Evolutionary conservation across 106 monocot species (phyloP).

Genomic region (Alisma plantagoaquatica): DNA sequence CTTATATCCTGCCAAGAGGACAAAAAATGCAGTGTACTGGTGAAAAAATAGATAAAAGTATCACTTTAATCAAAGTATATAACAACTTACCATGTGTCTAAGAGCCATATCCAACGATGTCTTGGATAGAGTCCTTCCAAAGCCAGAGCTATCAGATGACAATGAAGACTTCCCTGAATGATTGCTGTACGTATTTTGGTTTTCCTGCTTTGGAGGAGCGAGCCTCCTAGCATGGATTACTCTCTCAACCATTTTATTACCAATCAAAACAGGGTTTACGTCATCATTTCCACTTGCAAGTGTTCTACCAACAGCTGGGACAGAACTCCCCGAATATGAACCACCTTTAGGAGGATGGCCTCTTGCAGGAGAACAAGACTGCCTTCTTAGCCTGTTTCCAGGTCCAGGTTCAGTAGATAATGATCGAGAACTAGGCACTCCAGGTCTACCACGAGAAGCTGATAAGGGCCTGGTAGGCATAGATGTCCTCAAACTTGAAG

Average conservation of each 20-base stretch:
- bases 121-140: conserved; percentile 58
- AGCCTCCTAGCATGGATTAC: conserved; percentile 63
- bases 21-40: background rate
- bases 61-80: background rate
- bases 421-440: conserved; percentile 51
- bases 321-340: conserved; percentile 25
- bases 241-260: conserved; percentile 80
- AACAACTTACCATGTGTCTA: conserved; percentile 51
- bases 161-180: conserved; percentile 22
- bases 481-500: conserved; percentile 62
- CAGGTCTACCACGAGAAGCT: conserved; percentile 62
- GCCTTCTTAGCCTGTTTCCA: conserved; percentile 30
- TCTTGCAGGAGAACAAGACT: conserved; percentile 76
- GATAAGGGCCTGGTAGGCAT: conserved; percentile 60
- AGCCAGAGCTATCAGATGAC: conserved; percentile 46
- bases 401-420: conserved; percentile 50
- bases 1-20: conserved; percentile 45
- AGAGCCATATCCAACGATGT: conserved; percentile 69
- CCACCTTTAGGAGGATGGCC: conserved; percentile 53
- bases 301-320: conserved; percentile 35
- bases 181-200: conserved; percentile 11
- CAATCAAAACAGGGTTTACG: conserved; percentile 52
- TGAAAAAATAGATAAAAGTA: background rate
- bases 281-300: conserved; percentile 25
- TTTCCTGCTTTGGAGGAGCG: conserved; percentile 62